Conservation (phyloP, 1,284 basidiomycete species). For the Ceratobasidium sp. region DNA sequence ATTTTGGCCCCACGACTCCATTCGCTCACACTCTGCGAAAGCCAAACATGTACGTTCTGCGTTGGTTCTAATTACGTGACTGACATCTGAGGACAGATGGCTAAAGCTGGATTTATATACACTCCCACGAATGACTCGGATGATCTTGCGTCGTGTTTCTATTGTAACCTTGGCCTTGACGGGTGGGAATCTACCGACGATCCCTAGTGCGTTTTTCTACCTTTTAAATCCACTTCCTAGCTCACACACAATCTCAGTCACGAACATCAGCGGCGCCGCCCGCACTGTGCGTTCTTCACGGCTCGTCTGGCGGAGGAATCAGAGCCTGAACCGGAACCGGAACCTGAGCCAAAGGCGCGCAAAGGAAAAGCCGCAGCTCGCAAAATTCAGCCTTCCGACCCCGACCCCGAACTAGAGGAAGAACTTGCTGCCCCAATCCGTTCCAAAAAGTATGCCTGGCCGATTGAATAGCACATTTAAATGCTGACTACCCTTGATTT, state of each 20-base stretch:
- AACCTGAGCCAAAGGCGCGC: conserved; percentile 14
- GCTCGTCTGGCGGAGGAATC: conserved; percentile 16
- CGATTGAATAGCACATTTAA: not conserved
- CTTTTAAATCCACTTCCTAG: not conserved
- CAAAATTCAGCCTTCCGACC: conserved; percentile 27
- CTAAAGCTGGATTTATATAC: conserved; percentile 61
- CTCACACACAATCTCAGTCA: conserved; percentile 18
- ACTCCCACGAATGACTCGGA: conserved; percentile 51
- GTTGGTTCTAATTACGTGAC: not conserved
- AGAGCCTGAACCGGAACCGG: not conserved
- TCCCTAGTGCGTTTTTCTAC: conserved; percentile 53
- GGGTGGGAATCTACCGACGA: conserved; percentile 62
- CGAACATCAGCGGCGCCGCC: conserved; percentile 43
- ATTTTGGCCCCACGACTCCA: conserved; percentile 60
- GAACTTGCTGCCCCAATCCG: conserved; percentile 1
- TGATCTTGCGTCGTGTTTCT: conserved; percentile 57
- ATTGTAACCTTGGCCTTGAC: conserved; percentile 58
- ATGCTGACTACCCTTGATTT: not conserved
- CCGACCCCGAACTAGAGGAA: not conserved
- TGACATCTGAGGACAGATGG: conserved; percentile 53
- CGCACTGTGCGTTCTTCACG: conserved; percentile 46
- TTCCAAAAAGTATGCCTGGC: not conserved
- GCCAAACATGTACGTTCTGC: conserved; percentile 55
- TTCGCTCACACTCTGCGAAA: conserved; percentile 55
- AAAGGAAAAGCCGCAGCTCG: conserved; percentile 30